Base-by-base conservation (phyloP, 495 filamentous ascomycete genomes). In the Chaetomium fimeti region DNA sequence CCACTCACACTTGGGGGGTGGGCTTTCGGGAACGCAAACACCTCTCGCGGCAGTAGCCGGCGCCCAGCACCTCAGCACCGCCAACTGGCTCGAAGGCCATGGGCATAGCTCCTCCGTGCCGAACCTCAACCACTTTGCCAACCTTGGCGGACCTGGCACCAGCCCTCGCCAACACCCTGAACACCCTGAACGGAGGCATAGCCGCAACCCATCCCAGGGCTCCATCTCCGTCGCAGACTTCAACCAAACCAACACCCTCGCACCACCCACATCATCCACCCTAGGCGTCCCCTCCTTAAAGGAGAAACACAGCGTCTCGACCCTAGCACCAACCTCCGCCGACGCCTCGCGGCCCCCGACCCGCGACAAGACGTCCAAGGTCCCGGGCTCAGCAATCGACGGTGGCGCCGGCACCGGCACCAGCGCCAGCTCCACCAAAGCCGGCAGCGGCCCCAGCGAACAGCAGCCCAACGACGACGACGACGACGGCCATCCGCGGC, bases 11-110 rank as follows among this genome's bases (percentile, higher is more conserved):
- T 85, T 96, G 28, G 86, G 88, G 0, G 79, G 87, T 7, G 90
- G 89, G 0, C 81, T 96, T 42, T 91, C 92, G 2, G 93, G 94
- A 1, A 86, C 89, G 4, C 88, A 91, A 54, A 97, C 93, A 2
- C 94, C 93, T 5, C 83, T 97, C 0, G 90, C 91, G 2, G 91
- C 91, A 8, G 90, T 93, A 7, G 90, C 91, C n/a, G 89, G 91
- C 13, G 87, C 70, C 3, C 79, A 81, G 4, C 78, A 79, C 47
- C 71, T 78, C 8, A 68, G 68, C 45, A 76, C 72, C 27, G 68
- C 62, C 42, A 57, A 68, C 61, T 81, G 79, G 80, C 68, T 79
- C 5, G 78, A 79, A 25, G 68, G 71, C 43, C 64, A 73, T 42
- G 71, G 71, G 0, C 69, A 75, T 63, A 75, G 69, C 66, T 58